A percentile compares a stretch with the other conserved stretches of the same genome.
Conservation (phyloP, 768 basidiomycete species). For the Boletus subparvulus region DNA sequence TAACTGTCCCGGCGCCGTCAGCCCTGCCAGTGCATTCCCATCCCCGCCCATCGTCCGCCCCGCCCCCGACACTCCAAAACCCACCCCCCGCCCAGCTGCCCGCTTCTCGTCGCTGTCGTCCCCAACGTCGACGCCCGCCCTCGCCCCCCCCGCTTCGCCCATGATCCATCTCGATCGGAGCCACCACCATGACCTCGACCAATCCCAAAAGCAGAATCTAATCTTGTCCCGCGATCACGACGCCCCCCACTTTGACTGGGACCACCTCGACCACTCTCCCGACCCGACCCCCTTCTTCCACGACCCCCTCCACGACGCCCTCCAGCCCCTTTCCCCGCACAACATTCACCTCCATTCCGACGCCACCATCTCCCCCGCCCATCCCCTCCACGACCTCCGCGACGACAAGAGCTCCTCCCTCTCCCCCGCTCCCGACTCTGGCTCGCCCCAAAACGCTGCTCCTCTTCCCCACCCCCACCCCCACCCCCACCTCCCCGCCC, state of each 20-base stretch:
- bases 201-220: conserved; percentile 41
- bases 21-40: not conserved
- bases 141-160: conserved; percentile 8
- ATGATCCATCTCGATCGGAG: conserved; percentile 59
- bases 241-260: conserved; percentile 37
- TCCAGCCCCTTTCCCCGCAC: conserved; percentile 22
- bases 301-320: conserved; percentile 23
- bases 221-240: conserved; percentile 40
- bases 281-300: conserved; percentile 28
- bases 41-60: not conserved
- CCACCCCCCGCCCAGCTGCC: not conserved
- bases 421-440: conserved; percentile 52
- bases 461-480: conserved; percentile 19
- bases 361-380: conserved; percentile 9
- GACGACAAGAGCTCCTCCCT: conserved; percentile 56
- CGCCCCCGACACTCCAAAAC: not conserved
- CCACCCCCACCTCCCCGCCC: conserved; percentile 11
- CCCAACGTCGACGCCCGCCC: not conserved
- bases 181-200: conserved; percentile 42
- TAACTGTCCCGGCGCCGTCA: conserved; percentile 7
- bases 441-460: conserved; percentile 34
- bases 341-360: conserved; percentile 12
- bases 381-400: conserved; percentile 16
- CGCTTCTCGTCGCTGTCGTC: not conserved
- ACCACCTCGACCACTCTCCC: conserved; percentile 27